Evolutionary conservation across 1,139 yeast species (phyloP).

Genomic region (Sugiyamaella xylanicola): DNA sequence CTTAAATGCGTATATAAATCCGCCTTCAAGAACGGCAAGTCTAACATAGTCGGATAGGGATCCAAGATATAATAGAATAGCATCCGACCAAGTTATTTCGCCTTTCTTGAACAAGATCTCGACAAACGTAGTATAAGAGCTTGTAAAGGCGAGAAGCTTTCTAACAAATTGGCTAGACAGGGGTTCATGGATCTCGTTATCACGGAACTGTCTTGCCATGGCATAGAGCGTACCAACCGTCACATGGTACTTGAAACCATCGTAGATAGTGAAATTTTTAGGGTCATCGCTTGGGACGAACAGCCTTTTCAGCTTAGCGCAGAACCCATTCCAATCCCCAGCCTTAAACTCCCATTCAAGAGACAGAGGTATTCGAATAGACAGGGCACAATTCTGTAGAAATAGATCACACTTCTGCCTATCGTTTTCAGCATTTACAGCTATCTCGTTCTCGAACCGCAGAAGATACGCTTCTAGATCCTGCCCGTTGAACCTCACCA

Average conservation of each 20-base stretch:
- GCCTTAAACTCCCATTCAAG: neutral
- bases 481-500: neutral
- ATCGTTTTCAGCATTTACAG: neutral
- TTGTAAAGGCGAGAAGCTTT: conserved; percentile 3
- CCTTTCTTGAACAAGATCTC: conserved; percentile 1
- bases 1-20: too few species aligned
- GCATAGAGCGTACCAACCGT: conserved; percentile 4
- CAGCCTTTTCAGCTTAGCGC: neutral
- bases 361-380: neutral
- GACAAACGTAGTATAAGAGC: neutral
- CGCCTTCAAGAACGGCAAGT: conserved; percentile 8
- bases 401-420: conserved; percentile 3
- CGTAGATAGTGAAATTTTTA: neutral
- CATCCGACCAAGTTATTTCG: conserved; percentile 9
- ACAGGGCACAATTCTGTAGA: neutral
- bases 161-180: neutral
- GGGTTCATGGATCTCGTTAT: conserved; percentile 1
- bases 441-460: neutral
- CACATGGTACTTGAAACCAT: neutral
- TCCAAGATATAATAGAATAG: conserved; percentile 5
- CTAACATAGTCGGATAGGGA: conserved; percentile 5
- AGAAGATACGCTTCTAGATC: neutral
- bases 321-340: neutral
- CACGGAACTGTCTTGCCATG: conserved; percentile 4
- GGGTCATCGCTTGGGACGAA: neutral